Conservation (phyloP, 1,139 yeast genomes). For the Yamadazyma taylorii region DNA sequence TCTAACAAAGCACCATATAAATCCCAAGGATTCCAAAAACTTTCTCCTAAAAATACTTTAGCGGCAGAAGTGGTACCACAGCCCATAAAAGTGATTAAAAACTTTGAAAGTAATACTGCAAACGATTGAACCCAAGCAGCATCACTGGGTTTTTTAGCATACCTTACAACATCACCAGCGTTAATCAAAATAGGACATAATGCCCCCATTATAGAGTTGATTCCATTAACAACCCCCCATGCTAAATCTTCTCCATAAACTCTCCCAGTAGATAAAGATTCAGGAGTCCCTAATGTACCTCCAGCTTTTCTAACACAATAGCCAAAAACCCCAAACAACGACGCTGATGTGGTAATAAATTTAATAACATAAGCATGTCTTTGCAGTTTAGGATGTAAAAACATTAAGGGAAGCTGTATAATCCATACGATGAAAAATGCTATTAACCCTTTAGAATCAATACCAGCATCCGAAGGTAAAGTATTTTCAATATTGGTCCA, state of each 20-base stretch:
- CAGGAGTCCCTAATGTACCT: slow-evolving; percentile 15
- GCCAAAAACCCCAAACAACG: slow-evolving; percentile 13
- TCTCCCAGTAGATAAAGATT: slow-evolving; percentile 9
- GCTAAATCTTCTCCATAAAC: slow-evolving; percentile 12
- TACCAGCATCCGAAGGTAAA: slow-evolving; percentile 7
- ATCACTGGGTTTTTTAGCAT: slow-evolving; percentile 12
- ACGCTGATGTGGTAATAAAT: slow-evolving; percentile 10
- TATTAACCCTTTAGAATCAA: slow-evolving; percentile 11
- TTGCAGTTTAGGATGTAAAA: slow-evolving; percentile 12
- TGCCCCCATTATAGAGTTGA: slow-evolving; percentile 16
- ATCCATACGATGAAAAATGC: slow-evolving; percentile 12
- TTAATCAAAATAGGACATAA: slow-evolving; percentile 14
- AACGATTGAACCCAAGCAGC: slow-evolving; percentile 16
- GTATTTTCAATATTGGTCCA: slow-evolving; percentile 10
- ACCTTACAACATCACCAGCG: slow-evolving; percentile 14
- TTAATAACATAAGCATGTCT: slow-evolving; percentile 11
- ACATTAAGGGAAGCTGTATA: slow-evolving; percentile 11
- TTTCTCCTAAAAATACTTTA: slow-evolving; percentile 11
- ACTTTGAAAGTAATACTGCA: slow-evolving; percentile 12
- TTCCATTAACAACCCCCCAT: slow-evolving; percentile 13
- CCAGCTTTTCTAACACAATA: slow-evolving; percentile 15
- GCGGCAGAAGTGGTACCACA: slow-evolving; percentile 16
- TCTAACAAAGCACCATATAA: slow-evolving; percentile 12
- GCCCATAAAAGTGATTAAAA: slow-evolving; percentile 14
- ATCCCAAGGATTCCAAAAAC: slow-evolving; percentile 16